A percentile compares a stretch with the other conserved stretches of the same genome.
Evolutionary conservation across 2,329 filamentous ascomycete genomes (phyloP).

Genomic region (Penicillium sclerotigenum): DNA sequence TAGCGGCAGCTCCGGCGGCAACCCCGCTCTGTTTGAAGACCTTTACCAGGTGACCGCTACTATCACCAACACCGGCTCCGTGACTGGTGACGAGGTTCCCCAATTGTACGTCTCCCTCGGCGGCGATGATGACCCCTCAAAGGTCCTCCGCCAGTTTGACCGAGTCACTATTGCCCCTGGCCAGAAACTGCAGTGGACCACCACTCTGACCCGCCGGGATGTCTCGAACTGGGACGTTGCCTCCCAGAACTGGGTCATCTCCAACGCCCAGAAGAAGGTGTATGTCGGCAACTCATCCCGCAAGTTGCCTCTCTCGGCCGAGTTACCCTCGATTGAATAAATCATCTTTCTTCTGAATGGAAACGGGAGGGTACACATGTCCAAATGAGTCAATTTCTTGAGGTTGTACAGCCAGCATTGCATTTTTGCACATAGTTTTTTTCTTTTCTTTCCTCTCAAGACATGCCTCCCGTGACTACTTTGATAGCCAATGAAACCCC

Average conservation of each 20-base stretch:
- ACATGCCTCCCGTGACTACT: neutral
- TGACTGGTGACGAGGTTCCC: conserved; percentile 52
- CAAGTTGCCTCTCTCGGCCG: conserved; percentile 50
- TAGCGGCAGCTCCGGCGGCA: conserved; percentile 59
- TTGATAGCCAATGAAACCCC: neutral
- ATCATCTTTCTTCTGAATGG: neutral
- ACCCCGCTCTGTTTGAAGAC: conserved; percentile 53
- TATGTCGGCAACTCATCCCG: conserved; percentile 60
- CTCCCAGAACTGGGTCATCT: conserved; percentile 78
- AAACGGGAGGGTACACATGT: neutral
- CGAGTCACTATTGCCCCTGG: conserved; percentile 69
- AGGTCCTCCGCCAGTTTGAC: conserved; percentile 75
- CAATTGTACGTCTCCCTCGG: conserved; percentile 74
- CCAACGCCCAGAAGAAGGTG: conserved; percentile 55
- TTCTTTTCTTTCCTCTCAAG: neutral
- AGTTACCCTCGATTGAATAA: conserved; percentile 32
- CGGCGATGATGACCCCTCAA: conserved; percentile 65
- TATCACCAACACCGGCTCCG: conserved; percentile 51
- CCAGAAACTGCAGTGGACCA: conserved; percentile 62
- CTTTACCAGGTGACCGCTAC: conserved; percentile 50
- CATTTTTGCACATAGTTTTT: conserved; percentile 5
- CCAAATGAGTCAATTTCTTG: neutral
- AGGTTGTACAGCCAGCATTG: conserved; percentile 1
- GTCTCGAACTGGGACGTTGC: conserved; percentile 80
- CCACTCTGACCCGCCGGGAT: conserved; percentile 72